Percentiles rank a stretch among this genome's conserved stretches.
Evolutionary conservation across 1,139 yeast species (phyloP).

Genomic region (Kodamaea arcana): DNA sequence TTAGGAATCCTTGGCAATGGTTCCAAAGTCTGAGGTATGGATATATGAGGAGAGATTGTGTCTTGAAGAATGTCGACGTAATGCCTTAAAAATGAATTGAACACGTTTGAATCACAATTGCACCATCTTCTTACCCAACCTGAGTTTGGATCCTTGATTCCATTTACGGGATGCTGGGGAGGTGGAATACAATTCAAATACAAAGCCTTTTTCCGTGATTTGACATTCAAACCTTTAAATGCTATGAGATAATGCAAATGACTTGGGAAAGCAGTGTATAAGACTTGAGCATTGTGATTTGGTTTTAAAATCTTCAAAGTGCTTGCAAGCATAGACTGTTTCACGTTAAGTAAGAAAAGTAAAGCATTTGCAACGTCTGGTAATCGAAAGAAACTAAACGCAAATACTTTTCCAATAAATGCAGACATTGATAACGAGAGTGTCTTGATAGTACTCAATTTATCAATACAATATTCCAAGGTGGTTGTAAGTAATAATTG

Average conservation of each 20-base stretch:
- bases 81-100: conserved; percentile 73
- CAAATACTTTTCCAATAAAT: conserved; percentile 77
- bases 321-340: conserved; percentile 30
- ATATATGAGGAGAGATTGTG: background rate
- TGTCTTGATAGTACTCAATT: conserved; percentile 48
- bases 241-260: conserved; percentile 36
- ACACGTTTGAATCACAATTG: conserved; percentile 57
- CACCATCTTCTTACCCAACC: conserved; percentile 61
- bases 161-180: conserved; percentile 52
- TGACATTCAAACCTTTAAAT: conserved; percentile 28
- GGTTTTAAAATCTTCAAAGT: conserved; percentile 2
- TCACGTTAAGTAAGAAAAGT: conserved; percentile 58
- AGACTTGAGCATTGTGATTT: conserved; percentile 6
- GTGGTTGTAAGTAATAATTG: conserved; percentile 46
- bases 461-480: conserved; percentile 50
- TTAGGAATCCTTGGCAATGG: conserved; percentile 4
- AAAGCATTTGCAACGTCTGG: conserved; percentile 63
- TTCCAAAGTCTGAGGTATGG: conserved; percentile 3
- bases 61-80: conserved; percentile 41
- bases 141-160: conserved; percentile 59
- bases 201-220: conserved; percentile 20
- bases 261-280: conserved; percentile 29
- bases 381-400: conserved; percentile 57
- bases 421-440: conserved; percentile 62
- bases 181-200: conserved; percentile 41